These are phyloP conservation scores for Gentiana dahurica DNA, from an alignment of 257 asterid genomes.

Conservation along the genomic window DNA sequence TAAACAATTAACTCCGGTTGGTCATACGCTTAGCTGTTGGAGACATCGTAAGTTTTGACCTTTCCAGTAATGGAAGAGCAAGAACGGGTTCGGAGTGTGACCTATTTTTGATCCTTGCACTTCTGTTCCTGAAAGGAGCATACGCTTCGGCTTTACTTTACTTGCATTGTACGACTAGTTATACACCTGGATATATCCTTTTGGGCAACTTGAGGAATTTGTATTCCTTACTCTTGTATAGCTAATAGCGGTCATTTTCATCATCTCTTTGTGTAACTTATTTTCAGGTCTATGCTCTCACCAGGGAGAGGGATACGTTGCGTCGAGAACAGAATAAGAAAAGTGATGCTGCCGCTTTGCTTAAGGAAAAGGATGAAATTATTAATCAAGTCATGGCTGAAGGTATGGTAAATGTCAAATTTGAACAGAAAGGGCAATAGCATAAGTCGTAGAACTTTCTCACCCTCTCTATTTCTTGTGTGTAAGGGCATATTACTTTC, in stretches of 20 bases:
- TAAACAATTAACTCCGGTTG: no score
- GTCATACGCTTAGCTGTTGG: no score
- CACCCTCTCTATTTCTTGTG: background rate
- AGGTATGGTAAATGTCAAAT: constrained; percentile 34
- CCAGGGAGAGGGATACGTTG: constrained; percentile 79
- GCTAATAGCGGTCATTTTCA: background rate
- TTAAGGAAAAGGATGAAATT: constrained; percentile 94
- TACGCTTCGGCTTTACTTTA: no score
- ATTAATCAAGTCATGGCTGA: constrained; percentile 96
- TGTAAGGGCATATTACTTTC: background rate
- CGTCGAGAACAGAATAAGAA: constrained; percentile 84
- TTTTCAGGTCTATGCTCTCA: constrained; percentile 79
- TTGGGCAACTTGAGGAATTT: no score
- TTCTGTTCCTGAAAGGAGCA: background rate
- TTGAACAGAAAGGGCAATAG: constrained; percentile 2
- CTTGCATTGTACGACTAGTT: no score
- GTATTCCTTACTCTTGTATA: no score
- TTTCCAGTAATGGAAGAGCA: no score
- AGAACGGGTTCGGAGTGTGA: background rate
- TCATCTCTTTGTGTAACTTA: constrained; percentile 14
- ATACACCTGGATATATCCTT: no score
- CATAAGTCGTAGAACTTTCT: background rate
- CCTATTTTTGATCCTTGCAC: background rate
- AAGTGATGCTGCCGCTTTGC: constrained; percentile 91
- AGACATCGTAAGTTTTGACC: no score